Evolutionary conservation across 2,329 filamentous ascomycete genomes (phyloP).

Genomic region (Monilinia fructicola): DNA sequence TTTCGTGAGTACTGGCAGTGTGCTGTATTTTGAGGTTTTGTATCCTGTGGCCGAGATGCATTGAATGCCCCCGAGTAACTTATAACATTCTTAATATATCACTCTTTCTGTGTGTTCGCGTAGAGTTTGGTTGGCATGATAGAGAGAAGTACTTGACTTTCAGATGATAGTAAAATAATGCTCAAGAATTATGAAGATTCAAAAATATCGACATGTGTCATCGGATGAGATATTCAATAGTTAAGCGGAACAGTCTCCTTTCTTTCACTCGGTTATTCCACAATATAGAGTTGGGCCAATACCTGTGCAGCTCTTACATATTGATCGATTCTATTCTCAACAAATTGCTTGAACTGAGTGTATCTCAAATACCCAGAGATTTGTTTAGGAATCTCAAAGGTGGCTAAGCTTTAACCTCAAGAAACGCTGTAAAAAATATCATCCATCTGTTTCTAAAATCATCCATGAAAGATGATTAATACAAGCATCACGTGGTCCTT

Average conservation of each 20-base stretch:
- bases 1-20: neutral
- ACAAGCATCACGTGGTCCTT: neutral
- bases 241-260: neutral
- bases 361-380: too few species aligned
- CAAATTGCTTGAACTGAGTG: neutral
- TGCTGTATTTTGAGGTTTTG: neutral
- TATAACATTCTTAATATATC: neutral
- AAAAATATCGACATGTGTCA: neutral
- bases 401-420: neutral
- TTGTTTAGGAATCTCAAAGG: too few species aligned
- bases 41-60: neutral
- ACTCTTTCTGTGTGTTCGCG: neutral
- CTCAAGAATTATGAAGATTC: neutral
- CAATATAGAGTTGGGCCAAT: neutral
- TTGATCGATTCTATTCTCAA: too few species aligned
- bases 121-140: neutral
- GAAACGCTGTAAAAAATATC: neutral
- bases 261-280: neutral
- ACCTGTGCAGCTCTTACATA: neutral
- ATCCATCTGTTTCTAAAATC: neutral
- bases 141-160: neutral
- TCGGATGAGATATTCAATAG: neutral
- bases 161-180: neutral
- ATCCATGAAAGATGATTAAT: too few species aligned
- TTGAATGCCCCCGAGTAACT: neutral